Conservation (phyloP, 1,284 basidiomycete species). For the Trichosporon faecale region DNA sequence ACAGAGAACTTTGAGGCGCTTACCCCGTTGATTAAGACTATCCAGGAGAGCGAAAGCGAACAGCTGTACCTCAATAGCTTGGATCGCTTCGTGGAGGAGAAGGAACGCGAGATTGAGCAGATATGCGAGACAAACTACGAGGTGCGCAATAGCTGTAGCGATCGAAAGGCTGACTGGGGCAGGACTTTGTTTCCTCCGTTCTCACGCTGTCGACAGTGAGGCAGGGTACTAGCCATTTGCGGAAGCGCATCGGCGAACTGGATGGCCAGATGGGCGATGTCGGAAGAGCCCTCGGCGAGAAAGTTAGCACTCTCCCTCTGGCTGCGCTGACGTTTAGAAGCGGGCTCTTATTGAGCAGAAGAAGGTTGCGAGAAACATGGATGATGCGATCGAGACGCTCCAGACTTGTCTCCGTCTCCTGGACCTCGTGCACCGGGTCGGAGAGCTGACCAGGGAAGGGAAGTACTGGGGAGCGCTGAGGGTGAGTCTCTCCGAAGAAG, state of each 20-base stretch:
- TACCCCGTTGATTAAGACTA: constrained; percentile 86
- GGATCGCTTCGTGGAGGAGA: constrained; percentile 80
- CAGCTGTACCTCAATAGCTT: constrained; percentile 85
- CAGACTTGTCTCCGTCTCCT: constrained; percentile 88
- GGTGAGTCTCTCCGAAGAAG: constrained; percentile 60
- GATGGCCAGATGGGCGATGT: constrained; percentile 62
- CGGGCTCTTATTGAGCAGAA: constrained; percentile 80
- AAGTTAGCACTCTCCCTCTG: constrained; percentile 49
- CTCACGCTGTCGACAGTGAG: constrained; percentile 93
- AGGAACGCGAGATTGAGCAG: constrained; percentile 92
- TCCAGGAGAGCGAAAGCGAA: constrained; percentile 84
- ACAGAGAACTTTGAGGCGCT: constrained; percentile 85
- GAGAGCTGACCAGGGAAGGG: constrained; percentile 84
- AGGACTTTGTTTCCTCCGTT: constrained; percentile 92
- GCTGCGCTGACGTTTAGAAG: constrained; percentile 56
- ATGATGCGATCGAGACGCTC: constrained; percentile 91
- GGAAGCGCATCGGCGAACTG: constrained; percentile 58
- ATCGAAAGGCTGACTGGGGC: not conserved
- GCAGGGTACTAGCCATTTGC: constrained; percentile 59
- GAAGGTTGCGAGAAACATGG: constrained; percentile 86
- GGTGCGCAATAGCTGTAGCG: constrained; percentile 31
- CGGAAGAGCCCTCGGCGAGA: constrained; percentile 79
- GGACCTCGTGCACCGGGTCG: constrained; percentile 91
- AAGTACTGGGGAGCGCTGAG: constrained; percentile 95
- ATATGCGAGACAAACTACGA: constrained; percentile 96